phyloP scores from a whole-genome alignment of 192 early-diverging fungal genomes.

The Diversispora eburnea region DNA sequence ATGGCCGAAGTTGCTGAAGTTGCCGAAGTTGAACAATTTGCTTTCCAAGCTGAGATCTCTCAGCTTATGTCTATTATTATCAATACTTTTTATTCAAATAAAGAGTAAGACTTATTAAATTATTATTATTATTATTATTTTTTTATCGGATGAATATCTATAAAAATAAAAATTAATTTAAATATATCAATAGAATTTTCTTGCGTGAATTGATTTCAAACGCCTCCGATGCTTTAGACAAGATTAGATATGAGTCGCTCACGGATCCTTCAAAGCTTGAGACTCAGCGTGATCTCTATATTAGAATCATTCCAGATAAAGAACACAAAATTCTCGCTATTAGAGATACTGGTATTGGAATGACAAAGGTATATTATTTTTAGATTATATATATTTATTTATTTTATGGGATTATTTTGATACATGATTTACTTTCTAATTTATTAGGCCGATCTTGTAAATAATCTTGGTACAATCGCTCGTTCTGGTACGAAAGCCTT shows the following conservation, averaged over 20 bases:
- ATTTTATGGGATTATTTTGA: neutral
- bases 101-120: slow-evolving; percentile 64
- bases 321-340: slow-evolving; percentile 85
- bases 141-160: no score
- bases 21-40: slow-evolving; percentile 29
- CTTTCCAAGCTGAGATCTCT: slow-evolving; percentile 98
- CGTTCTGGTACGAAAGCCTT: slow-evolving; percentile 99
- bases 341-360: slow-evolving; percentile 88
- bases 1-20: no score
- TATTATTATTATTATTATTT: no score
- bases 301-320: slow-evolving; percentile 84
- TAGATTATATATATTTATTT: neutral
- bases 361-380: slow-evolving; percentile 63
- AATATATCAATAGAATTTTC: slow-evolving; percentile 60
- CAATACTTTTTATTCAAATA: slow-evolving; percentile 99
- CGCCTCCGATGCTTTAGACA: slow-evolving; percentile 90
- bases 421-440: neutral
- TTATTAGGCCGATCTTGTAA: slow-evolving; percentile 79
- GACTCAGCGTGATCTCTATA: slow-evolving; percentile 89
- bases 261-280: slow-evolving; percentile 93
- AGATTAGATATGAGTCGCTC: slow-evolving; percentile 96
- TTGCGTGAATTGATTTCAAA: slow-evolving; percentile 98
- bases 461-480: slow-evolving; percentile 99
- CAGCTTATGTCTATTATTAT: slow-evolving; percentile 99
- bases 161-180: no score